These are phyloP conservation scores for Daldinia childiae DNA, from an alignment of 495 filamentous ascomycete genomes.

Conservation along the genomic window DNA sequence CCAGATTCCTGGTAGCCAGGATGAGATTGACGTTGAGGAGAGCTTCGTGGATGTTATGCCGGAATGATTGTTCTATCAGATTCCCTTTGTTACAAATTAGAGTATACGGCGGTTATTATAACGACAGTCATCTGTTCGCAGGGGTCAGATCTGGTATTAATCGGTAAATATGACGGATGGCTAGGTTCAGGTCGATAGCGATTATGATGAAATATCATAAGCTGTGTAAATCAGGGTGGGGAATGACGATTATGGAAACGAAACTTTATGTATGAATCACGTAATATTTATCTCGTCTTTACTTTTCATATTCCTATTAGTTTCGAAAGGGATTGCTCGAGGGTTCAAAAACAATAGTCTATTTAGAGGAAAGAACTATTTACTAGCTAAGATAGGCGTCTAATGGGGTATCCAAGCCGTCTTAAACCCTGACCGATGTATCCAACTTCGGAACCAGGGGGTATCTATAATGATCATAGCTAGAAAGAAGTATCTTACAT, in stretches of 20 bases:
- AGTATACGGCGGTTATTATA: neutral
- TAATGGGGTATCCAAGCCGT: conserved; percentile 21
- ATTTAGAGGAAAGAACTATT: conserved; percentile 11
- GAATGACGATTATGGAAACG: neutral
- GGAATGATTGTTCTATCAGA: neutral
- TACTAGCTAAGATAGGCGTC: conserved; percentile 18
- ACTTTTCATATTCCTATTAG: neutral
- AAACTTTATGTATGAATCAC: neutral
- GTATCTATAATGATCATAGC: conserved; percentile 21
- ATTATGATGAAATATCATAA: neutral
- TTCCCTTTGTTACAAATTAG: neutral
- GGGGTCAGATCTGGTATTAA: neutral
- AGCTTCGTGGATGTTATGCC: conserved; percentile 7
- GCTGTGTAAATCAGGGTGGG: neutral
- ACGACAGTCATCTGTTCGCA: neutral
- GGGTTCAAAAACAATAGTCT: conserved; percentile 2
- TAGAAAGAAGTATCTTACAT: conserved; percentile 31
- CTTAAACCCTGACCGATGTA: conserved; percentile 10
- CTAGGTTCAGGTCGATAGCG: neutral
- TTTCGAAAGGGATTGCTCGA: neutral
- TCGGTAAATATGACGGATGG: neutral
- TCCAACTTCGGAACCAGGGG: neutral
- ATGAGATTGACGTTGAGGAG: conserved; percentile 11
- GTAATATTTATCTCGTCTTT: neutral
- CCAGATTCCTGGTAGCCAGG: conserved; percentile 7